phyloP scores from a whole-genome alignment of 345 rosid genomes.

The Eucalyptus viminalis region DNA sequence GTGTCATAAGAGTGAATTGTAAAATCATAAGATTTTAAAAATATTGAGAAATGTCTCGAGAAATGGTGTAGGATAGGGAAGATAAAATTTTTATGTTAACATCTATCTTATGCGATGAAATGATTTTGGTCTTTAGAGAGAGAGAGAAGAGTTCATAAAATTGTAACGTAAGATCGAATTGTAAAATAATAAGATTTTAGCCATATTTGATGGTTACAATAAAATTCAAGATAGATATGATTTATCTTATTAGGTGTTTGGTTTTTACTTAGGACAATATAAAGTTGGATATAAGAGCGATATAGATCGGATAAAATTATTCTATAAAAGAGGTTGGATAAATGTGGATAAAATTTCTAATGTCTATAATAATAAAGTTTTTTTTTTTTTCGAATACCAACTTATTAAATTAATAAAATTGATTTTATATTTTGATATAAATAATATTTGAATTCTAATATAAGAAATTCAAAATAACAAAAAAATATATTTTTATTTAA shows the following conservation, averaged over 20 bases:
- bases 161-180: too few species aligned
- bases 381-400: too few species aligned
- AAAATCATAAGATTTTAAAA: not conserved
- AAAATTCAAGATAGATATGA: accelerated
- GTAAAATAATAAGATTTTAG: too few species aligned
- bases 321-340: accelerated
- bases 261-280: accelerated
- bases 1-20: not conserved
- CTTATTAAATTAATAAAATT: too few species aligned
- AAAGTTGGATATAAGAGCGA: accelerated
- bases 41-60: not conserved
- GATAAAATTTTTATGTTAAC: not conserved
- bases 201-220: accelerated
- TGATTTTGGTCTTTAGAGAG: too few species aligned
- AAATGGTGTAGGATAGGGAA: not conserved
- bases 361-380: accelerated
- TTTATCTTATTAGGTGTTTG: accelerated
- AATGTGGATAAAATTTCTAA: accelerated
- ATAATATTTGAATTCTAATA: too few species aligned
- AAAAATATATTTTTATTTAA: too few species aligned
- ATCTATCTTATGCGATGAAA: too few species aligned
- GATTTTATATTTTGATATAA: too few species aligned
- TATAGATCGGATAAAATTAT: accelerated
- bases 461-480: too few species aligned
- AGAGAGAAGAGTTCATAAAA: too few species aligned